These are phyloP conservation scores for Naganishia kalamii DNA, from an alignment of 768 basidiomycete species.

Conservation along the genomic window DNA sequence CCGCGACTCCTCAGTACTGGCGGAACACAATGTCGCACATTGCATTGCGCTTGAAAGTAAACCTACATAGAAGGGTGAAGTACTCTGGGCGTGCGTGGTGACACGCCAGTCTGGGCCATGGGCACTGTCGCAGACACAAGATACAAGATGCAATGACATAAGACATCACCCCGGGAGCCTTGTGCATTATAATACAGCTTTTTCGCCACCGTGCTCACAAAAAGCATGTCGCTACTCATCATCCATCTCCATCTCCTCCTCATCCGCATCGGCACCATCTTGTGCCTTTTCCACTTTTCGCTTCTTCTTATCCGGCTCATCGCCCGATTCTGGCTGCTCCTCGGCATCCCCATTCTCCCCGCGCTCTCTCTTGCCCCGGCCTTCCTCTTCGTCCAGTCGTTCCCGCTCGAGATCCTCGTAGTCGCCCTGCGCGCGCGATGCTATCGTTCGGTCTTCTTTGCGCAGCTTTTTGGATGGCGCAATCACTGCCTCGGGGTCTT, in stretches of 20 bases:
- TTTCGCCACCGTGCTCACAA: not conserved
- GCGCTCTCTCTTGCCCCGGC: conserved; percentile 49
- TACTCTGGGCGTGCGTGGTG: too few species aligned
- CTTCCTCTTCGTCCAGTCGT: conserved; percentile 56
- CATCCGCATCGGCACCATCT: conserved; percentile 53
- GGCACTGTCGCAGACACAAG: too few species aligned
- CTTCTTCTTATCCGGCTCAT: conserved; percentile 59
- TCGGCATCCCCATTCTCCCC: conserved; percentile 54
- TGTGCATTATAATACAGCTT: conserved; percentile 2
- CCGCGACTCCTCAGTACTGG: too few species aligned
- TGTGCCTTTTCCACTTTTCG: conserved; percentile 54
- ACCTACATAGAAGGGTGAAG: too few species aligned
- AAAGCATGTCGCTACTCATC: conserved; percentile 55
- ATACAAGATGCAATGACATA: not conserved
- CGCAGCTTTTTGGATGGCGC: conserved; percentile 27
- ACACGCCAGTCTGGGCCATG: too few species aligned
- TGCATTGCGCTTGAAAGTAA: too few species aligned
- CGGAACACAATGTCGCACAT: too few species aligned
- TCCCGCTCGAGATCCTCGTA: conserved; percentile 49
- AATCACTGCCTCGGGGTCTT: conserved; percentile 57
- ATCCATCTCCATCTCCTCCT: conserved; percentile 84
- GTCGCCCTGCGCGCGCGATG: conserved; percentile 49
- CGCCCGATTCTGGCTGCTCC: conserved; percentile 55
- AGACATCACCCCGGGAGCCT: not conserved
- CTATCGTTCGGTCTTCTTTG: conserved; percentile 42